Evolutionary conservation across 805 yeast genomes (phyloP).

Genomic region (Yamadazyma laniorum): DNA sequence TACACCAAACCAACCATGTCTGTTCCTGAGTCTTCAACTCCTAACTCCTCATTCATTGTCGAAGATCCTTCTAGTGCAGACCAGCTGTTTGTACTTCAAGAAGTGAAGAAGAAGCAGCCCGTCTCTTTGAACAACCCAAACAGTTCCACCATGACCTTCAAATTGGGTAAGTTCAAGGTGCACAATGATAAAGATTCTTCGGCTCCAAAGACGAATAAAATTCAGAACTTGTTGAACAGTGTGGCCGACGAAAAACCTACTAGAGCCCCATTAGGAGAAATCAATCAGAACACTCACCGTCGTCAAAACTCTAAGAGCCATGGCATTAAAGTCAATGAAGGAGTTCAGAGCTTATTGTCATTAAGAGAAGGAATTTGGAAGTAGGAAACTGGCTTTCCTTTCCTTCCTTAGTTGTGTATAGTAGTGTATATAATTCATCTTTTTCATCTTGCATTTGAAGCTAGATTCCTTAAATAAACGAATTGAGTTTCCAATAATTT

Average conservation of each 20-base stretch:
- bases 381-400: conserved; percentile 1
- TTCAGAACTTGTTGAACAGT: conserved; percentile 19
- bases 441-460: conserved; percentile 7
- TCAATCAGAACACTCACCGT: conserved; percentile 17
- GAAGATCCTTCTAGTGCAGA: conserved; percentile 17
- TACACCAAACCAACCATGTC: neutral
- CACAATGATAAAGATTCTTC: conserved; percentile 20
- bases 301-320: conserved; percentile 6
- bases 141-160: conserved; percentile 35
- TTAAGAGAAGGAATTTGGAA: conserved; percentile 38
- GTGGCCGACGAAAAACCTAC: conserved; percentile 12
- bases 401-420: too few relatives aligned
- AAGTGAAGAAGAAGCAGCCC: conserved; percentile 39
- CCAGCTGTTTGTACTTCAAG: conserved; percentile 9
- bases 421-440: conserved; percentile 10
- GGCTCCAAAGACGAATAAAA: conserved; percentile 15
- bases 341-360: conserved; percentile 41
- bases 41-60: conserved; percentile 19
- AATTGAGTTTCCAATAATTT: too few relatives aligned
- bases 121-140: conserved; percentile 25
- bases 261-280: conserved; percentile 28
- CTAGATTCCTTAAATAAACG: too few relatives aligned
- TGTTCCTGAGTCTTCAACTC: conserved; percentile 12
- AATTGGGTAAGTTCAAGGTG: conserved; percentile 25
- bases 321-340: conserved; percentile 20